Evolutionary conservation across 805 yeast genomes (phyloP).

Genomic region (Spathaspora arborariae): DNA sequence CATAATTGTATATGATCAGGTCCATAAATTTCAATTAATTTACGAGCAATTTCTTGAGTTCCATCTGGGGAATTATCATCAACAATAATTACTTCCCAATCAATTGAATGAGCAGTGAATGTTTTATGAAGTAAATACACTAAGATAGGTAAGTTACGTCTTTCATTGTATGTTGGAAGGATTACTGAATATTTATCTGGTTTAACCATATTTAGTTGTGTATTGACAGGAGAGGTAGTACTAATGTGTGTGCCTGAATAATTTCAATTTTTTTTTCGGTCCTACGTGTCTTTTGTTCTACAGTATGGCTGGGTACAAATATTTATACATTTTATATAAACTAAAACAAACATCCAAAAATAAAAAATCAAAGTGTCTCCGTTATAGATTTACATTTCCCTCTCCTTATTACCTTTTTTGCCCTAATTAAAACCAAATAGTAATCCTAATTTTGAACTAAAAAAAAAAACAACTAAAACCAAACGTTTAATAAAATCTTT

Average conservation of each 20-base stretch:
- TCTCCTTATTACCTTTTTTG: neutral
- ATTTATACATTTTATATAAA: neutral
- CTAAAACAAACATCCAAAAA: neutral
- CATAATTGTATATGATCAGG: conserved; percentile 56
- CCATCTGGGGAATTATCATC: conserved; percentile 84
- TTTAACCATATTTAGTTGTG: neutral
- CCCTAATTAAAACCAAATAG: neutral
- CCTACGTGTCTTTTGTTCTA: conserved; percentile 1
- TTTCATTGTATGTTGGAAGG: conserved; percentile 76
- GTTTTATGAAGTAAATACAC: conserved; percentile 67
- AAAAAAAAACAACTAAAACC: neutral
- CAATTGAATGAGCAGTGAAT: conserved; percentile 51
- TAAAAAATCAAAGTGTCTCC: neutral
- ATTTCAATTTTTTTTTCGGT: neutral
- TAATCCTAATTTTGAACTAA: neutral
- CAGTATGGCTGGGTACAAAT: neutral
- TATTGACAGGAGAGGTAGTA: neutral
- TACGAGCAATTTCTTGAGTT: conserved; percentile 67
- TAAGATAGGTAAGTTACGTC: conserved; percentile 59
- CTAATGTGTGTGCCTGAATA: neutral
- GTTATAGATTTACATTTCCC: neutral
- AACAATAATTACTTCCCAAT: conserved; percentile 76
- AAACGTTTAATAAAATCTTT: conserved; percentile 2
- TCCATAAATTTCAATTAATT: conserved; percentile 56
- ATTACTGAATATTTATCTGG: conserved; percentile 62